A percentile compares a stretch with the other conserved stretches of the same genome.
Evolutionary conservation across 495 filamentous ascomycete species (phyloP).

Genomic region (Hypomontagnella monticulosa): DNA sequence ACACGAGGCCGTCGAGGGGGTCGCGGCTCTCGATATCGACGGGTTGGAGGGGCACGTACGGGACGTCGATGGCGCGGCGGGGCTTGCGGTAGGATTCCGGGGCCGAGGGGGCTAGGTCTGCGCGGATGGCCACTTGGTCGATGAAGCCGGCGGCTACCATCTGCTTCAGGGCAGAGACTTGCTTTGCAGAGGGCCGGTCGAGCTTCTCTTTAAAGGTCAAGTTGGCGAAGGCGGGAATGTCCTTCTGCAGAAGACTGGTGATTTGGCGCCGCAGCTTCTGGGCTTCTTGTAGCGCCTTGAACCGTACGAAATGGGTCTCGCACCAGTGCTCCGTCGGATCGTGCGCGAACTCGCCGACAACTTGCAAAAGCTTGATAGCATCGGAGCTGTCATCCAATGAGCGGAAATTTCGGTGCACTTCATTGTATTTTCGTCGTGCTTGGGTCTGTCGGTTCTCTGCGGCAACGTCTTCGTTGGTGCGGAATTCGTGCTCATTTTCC

Average conservation of each 20-base stretch:
- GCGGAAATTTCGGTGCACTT: constrained; percentile 80
- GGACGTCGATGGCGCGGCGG: constrained; percentile 83
- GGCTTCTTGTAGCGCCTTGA: constrained; percentile 86
- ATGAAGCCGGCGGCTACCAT: constrained; percentile 93
- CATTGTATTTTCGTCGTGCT: constrained; percentile 74
- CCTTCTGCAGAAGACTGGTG: constrained; percentile 76
- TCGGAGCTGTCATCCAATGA: constrained; percentile 84
- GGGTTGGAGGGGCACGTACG: constrained; percentile 87
- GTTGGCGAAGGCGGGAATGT: constrained; percentile 73
- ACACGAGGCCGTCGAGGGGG: constrained; percentile 67
- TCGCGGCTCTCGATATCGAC: constrained; percentile 56
- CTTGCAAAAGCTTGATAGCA: constrained; percentile 88
- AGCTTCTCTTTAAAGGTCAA: constrained; percentile 68
- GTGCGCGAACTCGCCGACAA: constrained; percentile 83
- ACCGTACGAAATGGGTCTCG: constrained; percentile 80
- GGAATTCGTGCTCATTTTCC: constrained; percentile 59
- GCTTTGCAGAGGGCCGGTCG: constrained; percentile 73
- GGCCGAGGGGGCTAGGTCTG: constrained; percentile 79
- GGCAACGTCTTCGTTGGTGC: constrained; percentile 71
- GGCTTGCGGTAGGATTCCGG: constrained; percentile 76
- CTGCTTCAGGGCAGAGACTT: constrained; percentile 85
- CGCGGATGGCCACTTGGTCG: constrained; percentile 93
- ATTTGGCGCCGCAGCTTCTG: constrained; percentile 84
- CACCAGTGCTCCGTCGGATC: constrained; percentile 76
- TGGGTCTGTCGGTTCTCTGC: constrained; percentile 74